Percentiles rank a stretch among this genome's conserved stretches.
Evolutionary conservation across 805 yeast genomes (phyloP).

Genomic region (Myxozyma sirexii): DNA sequence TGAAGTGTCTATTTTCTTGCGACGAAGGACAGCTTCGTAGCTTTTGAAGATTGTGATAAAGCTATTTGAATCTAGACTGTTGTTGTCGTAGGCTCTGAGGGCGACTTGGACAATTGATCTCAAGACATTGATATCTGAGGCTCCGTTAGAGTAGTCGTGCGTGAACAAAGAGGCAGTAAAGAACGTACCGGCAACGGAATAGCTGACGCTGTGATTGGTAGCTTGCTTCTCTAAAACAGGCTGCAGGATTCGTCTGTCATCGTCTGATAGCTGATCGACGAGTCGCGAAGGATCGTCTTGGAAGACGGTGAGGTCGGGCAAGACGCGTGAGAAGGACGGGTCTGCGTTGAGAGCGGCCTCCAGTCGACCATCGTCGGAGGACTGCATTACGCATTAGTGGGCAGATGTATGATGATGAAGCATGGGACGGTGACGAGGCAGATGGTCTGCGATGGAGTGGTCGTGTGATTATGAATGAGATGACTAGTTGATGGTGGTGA

Average conservation of each 20-base stretch:
- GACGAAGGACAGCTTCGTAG: conserved; percentile 30
- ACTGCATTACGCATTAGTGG: not conserved
- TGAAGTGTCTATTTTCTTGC: conserved; percentile 22
- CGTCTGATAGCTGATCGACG: conserved; percentile 16
- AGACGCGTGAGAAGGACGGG: conserved; percentile 20
- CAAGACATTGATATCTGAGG: conserved; percentile 27
- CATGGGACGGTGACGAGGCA: too few species aligned
- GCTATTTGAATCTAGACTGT: conserved; percentile 12
- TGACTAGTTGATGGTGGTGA: too few species aligned
- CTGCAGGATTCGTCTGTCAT: conserved; percentile 14
- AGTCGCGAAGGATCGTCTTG: conserved; percentile 18
- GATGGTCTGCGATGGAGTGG: too few species aligned
- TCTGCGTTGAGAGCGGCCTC: conserved; percentile 17
- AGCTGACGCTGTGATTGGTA: conserved; percentile 3
- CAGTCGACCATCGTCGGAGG: conserved; percentile 3
- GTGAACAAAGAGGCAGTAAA: not conserved
- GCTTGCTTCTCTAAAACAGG: conserved; percentile 14
- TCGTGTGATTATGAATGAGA: too few species aligned
- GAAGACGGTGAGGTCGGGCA: conserved; percentile 19
- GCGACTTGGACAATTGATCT: conserved; percentile 30
- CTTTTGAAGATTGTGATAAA: conserved; percentile 24
- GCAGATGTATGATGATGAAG: too few species aligned
- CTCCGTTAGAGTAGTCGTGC: not conserved
- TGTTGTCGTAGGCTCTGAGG: conserved; percentile 9
- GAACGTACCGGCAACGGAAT: conserved; percentile 15